These are phyloP conservation scores for Lasiosphaeria miniovina DNA, from an alignment of 495 filamentous ascomycete species.

Conservation along the genomic window DNA sequence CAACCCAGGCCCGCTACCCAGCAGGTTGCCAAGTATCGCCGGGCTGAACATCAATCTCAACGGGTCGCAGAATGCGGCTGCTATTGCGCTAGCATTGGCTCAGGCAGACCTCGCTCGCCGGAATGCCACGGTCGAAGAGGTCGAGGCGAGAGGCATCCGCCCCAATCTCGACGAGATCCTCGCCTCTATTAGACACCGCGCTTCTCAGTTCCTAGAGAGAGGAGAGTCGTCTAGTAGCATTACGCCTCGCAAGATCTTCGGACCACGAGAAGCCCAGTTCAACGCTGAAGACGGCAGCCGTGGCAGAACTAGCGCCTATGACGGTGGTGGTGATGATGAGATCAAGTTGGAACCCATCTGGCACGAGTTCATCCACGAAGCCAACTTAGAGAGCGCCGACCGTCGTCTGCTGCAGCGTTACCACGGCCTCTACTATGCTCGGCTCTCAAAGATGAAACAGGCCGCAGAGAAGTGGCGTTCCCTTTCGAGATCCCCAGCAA, in stretches of 20 bases:
- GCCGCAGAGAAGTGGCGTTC: not conserved
- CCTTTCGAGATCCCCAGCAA: not conserved
- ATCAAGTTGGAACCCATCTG: no score
- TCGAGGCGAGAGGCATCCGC: constrained; percentile 23
- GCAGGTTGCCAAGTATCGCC: no score
- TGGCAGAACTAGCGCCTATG: no score
- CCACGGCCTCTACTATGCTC: not conserved
- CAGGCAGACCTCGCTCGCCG: constrained; percentile 15
- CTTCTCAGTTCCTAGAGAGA: constrained; percentile 9
- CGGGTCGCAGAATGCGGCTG: no score
- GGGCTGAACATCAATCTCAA: no score
- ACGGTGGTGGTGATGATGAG: no score
- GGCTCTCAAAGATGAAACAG: not conserved
- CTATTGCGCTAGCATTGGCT: no score
- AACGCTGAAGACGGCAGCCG: no score
- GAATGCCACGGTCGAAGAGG: constrained; percentile 20
- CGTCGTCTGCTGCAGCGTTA: not conserved
- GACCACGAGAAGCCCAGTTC: no score
- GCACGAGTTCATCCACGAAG: no score
- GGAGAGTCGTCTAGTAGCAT: not conserved
- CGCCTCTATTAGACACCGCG: constrained; percentile 9
- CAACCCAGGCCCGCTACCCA: no score
- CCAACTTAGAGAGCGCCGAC: not conserved
- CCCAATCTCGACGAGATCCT: constrained; percentile 19
- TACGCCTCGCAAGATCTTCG: constrained; percentile 9